These are phyloP conservation scores for Musa itinerans DNA, from an alignment of 176 grass and related monocot genomes.

Conservation along the genomic window DNA sequence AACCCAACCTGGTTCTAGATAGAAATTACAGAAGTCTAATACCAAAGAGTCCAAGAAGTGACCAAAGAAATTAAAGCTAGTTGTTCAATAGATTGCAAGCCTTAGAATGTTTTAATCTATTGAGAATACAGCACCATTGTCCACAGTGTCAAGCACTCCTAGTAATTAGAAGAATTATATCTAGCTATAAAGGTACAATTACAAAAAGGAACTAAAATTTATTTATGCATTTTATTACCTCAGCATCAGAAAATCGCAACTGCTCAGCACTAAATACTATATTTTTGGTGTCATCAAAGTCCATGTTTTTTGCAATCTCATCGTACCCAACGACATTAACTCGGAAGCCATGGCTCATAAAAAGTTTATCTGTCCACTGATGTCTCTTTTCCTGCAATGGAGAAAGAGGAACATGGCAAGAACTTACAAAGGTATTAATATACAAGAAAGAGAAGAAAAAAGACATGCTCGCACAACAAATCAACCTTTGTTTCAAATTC, in stretches of 20 bases:
- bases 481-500: constrained; percentile 31
- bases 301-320: constrained; percentile 35
- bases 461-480: background rate
- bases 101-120: background rate
- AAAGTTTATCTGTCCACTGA: constrained; percentile 48
- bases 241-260: constrained; percentile 71
- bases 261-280: constrained; percentile 72
- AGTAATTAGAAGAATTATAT: background rate
- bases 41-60: background rate
- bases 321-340: constrained; percentile 38
- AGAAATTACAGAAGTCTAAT: background rate
- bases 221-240: constrained; percentile 35
- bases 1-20: background rate
- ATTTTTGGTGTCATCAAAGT: constrained; percentile 18
- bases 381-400: constrained; percentile 32
- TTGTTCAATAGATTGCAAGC: background rate
- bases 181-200: background rate
- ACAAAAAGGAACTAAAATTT: background rate
- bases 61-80: background rate
- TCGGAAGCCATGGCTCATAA: constrained; percentile 53
- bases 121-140: background rate
- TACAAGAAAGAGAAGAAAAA: background rate
- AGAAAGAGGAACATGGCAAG: constrained; percentile 17
- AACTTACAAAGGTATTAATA: constrained; percentile 17
- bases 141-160: background rate